Evolutionary conservation across 768 basidiomycete genomes (phyloP).

Genomic region (Leucosporidium scottii): DNA sequence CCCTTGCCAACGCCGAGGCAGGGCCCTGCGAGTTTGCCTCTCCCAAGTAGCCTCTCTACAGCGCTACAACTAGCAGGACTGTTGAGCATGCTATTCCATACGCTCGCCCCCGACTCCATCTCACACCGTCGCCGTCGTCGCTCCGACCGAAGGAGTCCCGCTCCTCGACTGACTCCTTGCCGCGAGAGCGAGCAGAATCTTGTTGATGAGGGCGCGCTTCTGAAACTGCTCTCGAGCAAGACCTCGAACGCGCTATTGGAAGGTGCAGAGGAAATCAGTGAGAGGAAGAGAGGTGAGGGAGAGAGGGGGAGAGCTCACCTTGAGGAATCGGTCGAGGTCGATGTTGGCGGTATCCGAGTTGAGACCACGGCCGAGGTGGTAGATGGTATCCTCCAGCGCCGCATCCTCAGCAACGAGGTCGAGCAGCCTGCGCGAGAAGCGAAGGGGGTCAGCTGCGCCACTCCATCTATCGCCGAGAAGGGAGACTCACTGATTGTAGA

Average conservation of each 20-base stretch:
- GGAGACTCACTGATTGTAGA: slow-evolving; percentile 81
- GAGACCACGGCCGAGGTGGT: slow-evolving; percentile 87
- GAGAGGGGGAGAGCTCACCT: slow-evolving; percentile 48
- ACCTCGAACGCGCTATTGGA: slow-evolving; percentile 62
- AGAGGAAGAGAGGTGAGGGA: too few species aligned
- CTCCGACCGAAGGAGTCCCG: too few species aligned
- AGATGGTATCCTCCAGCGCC: slow-evolving; percentile 96
- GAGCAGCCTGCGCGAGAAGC: slow-evolving; percentile 61
- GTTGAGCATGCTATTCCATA: too few species aligned
- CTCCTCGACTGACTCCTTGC: background rate
- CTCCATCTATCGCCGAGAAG: slow-evolving; percentile 15
- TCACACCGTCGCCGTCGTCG: too few species aligned
- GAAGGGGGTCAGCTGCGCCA: background rate
- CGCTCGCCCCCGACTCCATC: too few species aligned
- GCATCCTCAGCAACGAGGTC: slow-evolving; percentile 99
- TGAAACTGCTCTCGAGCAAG: slow-evolving; percentile 94
- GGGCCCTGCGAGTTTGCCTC: too few species aligned
- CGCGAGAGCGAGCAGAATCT: slow-evolving; percentile 53
- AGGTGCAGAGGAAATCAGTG: slow-evolving; percentile 2
- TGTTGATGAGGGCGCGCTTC: slow-evolving; percentile 89
- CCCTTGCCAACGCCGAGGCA: too few species aligned
- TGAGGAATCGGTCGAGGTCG: slow-evolving; percentile 88
- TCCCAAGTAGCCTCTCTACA: too few species aligned
- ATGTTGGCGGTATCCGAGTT: slow-evolving; percentile 67
- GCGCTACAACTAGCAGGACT: too few species aligned